Evolutionary conservation across 345 rosid genomes (phyloP).

Genomic region (Chamaenerion angustifolium): DNA sequence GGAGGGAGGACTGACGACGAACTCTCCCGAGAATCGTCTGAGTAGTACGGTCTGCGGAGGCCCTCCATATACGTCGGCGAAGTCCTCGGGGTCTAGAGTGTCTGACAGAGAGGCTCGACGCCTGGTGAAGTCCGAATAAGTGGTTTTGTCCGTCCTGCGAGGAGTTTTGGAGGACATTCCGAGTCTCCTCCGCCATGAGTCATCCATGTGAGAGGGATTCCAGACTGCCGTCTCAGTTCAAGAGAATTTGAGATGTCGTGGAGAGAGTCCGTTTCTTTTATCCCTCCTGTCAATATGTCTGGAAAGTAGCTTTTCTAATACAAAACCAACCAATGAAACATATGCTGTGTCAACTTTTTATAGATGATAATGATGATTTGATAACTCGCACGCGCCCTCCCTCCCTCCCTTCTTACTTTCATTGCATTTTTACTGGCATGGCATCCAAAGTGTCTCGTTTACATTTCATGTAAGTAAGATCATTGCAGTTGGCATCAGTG

Average conservation of each 20-base stretch:
- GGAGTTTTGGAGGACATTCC: conserved; percentile 37
- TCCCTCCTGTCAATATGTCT: no score
- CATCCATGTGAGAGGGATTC: conserved; percentile 35
- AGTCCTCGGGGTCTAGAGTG: conserved; percentile 35
- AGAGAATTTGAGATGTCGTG: not conserved
- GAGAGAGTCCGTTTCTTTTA: not conserved
- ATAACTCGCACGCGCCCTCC: no score
- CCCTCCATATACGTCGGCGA: conserved; percentile 86
- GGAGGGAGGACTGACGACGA: conserved; percentile 13
- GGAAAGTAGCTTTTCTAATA: no score
- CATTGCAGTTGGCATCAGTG: no score
- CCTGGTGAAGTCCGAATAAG: conserved; percentile 1
- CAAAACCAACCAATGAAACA: no score
- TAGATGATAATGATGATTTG: no score
- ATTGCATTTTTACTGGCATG: no score
- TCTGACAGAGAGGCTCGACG: conserved; percentile 4
- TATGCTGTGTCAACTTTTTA: no score
- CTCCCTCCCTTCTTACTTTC: no score
- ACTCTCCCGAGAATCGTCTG: conserved; percentile 52
- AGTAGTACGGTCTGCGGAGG: conserved; percentile 62
- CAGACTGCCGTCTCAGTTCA: not conserved
- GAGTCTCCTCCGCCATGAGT: conserved; percentile 71
- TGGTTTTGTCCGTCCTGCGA: conserved; percentile 20
- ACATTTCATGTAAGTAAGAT: no score
- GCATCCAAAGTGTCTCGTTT: no score